Evolutionary conservation across 768 basidiomycete genomes (phyloP).

Genomic region (Lyophyllum shimeji): DNA sequence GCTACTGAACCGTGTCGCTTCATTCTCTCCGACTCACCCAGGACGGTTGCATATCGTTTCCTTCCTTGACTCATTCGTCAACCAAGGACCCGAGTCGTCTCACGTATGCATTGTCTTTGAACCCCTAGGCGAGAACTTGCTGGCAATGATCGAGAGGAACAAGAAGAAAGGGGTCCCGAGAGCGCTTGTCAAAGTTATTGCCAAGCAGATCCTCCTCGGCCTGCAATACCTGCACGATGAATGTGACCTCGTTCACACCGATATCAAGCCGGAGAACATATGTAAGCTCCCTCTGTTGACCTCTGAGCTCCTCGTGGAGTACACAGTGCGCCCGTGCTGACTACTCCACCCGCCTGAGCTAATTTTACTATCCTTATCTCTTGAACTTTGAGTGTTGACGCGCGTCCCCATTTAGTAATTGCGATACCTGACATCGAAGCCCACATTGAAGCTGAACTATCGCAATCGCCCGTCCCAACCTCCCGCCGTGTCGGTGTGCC

Average conservation of each 20-base stretch:
- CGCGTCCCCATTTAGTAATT: constrained; percentile 58
- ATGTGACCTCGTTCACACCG: constrained; percentile 90
- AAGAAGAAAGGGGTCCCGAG: constrained; percentile 84
- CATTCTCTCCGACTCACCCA: constrained; percentile 70
- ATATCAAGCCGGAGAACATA: constrained; percentile 95
- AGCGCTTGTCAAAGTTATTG: constrained; percentile 80
- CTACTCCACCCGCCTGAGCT: constrained; percentile 17
- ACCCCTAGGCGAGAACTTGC: constrained; percentile 77
- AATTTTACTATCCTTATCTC: constrained; percentile 31
- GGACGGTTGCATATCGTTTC: constrained; percentile 83
- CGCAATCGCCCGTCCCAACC: constrained; percentile 66
- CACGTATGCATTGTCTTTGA: constrained; percentile 94
- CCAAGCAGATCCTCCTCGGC: constrained; percentile 84
- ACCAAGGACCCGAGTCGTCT: constrained; percentile 65
- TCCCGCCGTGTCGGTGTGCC: constrained; percentile 84
- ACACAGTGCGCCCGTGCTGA: constrained; percentile 9
- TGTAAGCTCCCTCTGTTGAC: constrained; percentile 49
- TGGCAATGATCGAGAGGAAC: constrained; percentile 73
- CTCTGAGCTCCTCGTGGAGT: constrained; percentile 11
- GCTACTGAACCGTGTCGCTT: constrained; percentile 73
- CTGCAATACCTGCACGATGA: constrained; percentile 92
- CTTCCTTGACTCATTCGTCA: constrained; percentile 87
- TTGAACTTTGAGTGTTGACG: constrained; percentile 22
- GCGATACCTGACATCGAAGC: constrained; percentile 79
- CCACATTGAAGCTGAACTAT: constrained; percentile 70